Base-by-base conservation (phyloP, 257 asterid genomes). In the Solanum chmielewskii region DNA sequence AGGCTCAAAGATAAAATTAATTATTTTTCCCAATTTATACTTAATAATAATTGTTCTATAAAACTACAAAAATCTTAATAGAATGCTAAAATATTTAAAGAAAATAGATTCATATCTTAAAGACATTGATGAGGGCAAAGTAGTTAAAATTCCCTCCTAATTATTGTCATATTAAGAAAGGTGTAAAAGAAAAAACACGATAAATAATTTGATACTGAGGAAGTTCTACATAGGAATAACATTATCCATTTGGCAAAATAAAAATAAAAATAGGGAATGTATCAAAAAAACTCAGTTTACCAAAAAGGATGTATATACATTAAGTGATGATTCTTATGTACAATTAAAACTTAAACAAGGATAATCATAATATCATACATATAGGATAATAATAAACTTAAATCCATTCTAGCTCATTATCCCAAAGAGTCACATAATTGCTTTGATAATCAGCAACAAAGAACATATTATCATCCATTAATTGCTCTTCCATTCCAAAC, bases 401-500 rank as follows among this genome's bases (percentile, higher is more conserved):
- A 18, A 56, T 70, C 91, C 92, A 89, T 73, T 83, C 91, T 84
- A 87, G 60, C 60, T 49, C 6, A 49, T 49, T 21, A 75, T 45
- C 83, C 91, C 60, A 88, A 76, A 8, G 73, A 23, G 15, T 62
- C 27, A 35, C n/a, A 18, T 37, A 74, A 37, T 73, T 87, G 12
- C 71, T 84, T 4, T 70, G 25, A 70, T 49, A 49, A 49, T 91
- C 89, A 1, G 88, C 89, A 71, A 87, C 45, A 45, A 90, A 90
- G 27, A 93, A 85, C 74, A 89, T 92, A 37, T 89, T 88, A 9
- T 91, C 93, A 29, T 84, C 78, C 68, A 49, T 45, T 62, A 83
- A 20, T 9, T 90, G 23, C 56, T 90, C 93, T 2, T 89, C 93
- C 89, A 93, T 88, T n/a, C 92, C 95, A 33, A 88, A 92, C 15